Evolutionary conservation across 108 stramenopile genomes (phyloP).

Genomic region (Nitzschia sp.): DNA sequence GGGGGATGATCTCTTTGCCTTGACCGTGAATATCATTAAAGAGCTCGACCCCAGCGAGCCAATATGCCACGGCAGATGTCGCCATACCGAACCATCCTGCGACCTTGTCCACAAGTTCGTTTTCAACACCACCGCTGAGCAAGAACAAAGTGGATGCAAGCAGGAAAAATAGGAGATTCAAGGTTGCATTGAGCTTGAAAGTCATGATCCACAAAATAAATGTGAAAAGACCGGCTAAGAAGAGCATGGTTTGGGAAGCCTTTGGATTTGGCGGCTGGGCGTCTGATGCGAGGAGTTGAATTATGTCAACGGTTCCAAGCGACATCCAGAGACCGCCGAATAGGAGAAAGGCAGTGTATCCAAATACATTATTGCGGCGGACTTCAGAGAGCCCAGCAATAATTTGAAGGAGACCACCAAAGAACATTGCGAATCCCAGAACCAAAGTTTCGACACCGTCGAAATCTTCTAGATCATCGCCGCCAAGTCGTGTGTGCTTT

Average conservation of each 20-base stretch:
- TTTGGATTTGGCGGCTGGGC: slow-evolving; percentile 24
- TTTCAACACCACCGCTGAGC: slow-evolving; percentile 22
- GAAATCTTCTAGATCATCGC: slow-evolving; percentile 23
- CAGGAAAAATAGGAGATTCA: slow-evolving; percentile 30
- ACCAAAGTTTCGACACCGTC: slow-evolving; percentile 26
- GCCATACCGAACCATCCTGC: slow-evolving; percentile 34
- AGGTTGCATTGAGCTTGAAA: slow-evolving; percentile 34
- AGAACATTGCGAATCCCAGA: slow-evolving; percentile 45
- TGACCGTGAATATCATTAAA: slow-evolving; percentile 39
- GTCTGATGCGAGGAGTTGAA: slow-evolving; percentile 17
- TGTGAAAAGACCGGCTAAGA: slow-evolving; percentile 29
- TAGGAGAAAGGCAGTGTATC: slow-evolving; percentile 43
- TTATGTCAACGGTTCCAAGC: slow-evolving; percentile 30
- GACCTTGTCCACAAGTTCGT: slow-evolving; percentile 30
- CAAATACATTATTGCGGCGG: slow-evolving; percentile 40
- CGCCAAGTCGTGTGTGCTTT: slow-evolving; percentile 35
- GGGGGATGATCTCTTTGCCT: slow-evolving; percentile 38
- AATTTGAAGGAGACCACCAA: slow-evolving; percentile 44
- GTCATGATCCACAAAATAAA: slow-evolving; percentile 38
- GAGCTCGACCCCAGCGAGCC: slow-evolving; percentile 35
- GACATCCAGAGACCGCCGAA: slow-evolving; percentile 53
- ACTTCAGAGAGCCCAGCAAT: slow-evolving; percentile 46
- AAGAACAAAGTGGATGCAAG: slow-evolving; percentile 28
- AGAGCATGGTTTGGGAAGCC: slow-evolving; percentile 35
- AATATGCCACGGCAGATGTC: slow-evolving; percentile 36